Evolutionary conservation across 2,329 filamentous ascomycete genomes (phyloP).

Genomic region (Ophidiomyces ophidiicola): DNA sequence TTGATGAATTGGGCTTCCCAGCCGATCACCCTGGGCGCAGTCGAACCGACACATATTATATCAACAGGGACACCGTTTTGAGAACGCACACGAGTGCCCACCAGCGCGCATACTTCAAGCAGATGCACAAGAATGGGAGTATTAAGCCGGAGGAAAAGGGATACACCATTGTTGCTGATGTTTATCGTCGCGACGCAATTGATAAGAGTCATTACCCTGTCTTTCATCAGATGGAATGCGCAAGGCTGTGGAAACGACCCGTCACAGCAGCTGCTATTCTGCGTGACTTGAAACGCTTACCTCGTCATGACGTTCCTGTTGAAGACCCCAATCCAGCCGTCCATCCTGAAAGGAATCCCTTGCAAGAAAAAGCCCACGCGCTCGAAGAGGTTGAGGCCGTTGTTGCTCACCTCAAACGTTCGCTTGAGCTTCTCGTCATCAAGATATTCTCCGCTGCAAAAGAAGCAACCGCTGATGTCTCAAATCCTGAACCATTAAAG

Average conservation of each 20-base stretch:
- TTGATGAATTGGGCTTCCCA: conserved; percentile 91
- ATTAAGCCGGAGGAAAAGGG: conserved; percentile 43
- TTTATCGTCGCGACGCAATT: conserved; percentile 89
- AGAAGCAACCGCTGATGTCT: conserved; percentile 36
- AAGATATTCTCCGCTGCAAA: conserved; percentile 74
- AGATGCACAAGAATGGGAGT: conserved; percentile 39
- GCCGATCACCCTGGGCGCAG: conserved; percentile 75
- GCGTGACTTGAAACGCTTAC: conserved; percentile 58
- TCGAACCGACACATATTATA: conserved; percentile 87
- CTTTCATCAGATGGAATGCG: conserved; percentile 98
- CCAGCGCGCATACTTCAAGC: conserved; percentile 69
- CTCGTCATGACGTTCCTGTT: conserved; percentile 61
- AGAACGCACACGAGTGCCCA: conserved; percentile 93
- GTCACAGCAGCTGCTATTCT: conserved; percentile 50
- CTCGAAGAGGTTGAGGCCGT: conserved; percentile 70
- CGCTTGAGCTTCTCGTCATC: conserved; percentile 77
- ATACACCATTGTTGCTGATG: conserved; percentile 85
- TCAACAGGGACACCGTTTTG: conserved; percentile 71
- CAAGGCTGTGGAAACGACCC: conserved; percentile 70
- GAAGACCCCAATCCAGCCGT: conserved; percentile 72
- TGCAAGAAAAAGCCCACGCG: conserved; percentile 61
- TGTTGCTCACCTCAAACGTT: conserved; percentile 72
- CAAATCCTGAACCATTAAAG: conserved; percentile 59
- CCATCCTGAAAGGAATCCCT: conserved; percentile 66
- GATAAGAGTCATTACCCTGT: conserved; percentile 91